Evolutionary conservation across 805 yeast genomes (phyloP), one percentile per base, ranked within the genome.

Genomic region (Lipomyces spencermartinsiae): DNA sequence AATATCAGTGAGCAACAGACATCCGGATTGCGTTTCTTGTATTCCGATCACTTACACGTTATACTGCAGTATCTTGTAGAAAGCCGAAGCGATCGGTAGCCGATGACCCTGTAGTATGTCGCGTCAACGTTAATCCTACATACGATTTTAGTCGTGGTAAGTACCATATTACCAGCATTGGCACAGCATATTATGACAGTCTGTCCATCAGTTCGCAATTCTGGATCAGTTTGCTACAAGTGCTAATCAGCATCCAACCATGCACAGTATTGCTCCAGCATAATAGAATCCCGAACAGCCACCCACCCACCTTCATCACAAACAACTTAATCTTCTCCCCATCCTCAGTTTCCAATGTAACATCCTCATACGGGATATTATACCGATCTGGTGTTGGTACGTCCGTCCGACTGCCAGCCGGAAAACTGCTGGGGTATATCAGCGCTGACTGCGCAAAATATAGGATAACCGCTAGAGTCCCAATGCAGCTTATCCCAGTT

Each of bases 111-210:
- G 39, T 6, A 56, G 19, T 31, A 43, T 22, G 9, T 43, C 8
- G 29, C 29, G 33, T 55, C 43, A 25, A 8, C 16, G 25, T 58
- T 49, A n/a, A 16, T 64, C 43, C 19, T 29, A 63, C 3, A 22
- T 61, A 35, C 7, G 29, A 1, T 6, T 14, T 53, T 16, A 5
- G 16, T 25, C 54, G n/a, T 53, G 14, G 10, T 19, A 12, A n/a
- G 43, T 39, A 66, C 69, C 71, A 94, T 94, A 77, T 95, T 94
- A 4, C 98, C 98, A 1, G 98, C 98, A 78, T 94, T 94, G 4
- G 98, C 98, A 60, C 93, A 88, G 62, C 93, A 82, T 25, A 95
- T 84, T 33, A 95, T 74, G 10, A 94, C 84, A 0, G 98, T 91
- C 71, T 89, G 61, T 25, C 68, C 68, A 39, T 16, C 35, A 9